Evolutionary conservation across 2,329 filamentous ascomycete genomes (phyloP).

Genomic region (Monosporascus sp.): DNA sequence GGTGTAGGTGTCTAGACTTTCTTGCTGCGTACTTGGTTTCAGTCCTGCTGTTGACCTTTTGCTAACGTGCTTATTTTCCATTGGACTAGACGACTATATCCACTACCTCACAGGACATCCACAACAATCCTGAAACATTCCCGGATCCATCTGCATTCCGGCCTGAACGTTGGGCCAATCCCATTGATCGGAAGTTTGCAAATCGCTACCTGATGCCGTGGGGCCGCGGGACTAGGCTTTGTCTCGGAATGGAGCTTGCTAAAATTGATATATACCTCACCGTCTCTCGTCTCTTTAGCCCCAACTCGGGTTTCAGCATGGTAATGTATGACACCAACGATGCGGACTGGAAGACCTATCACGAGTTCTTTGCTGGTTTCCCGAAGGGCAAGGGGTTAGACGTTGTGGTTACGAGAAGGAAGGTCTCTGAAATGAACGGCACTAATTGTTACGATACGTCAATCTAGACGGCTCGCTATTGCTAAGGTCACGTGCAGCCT

Average conservation of each 20-base stretch:
- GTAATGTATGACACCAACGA: conserved; percentile 10
- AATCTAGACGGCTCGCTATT: too few relatives aligned
- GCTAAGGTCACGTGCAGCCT: too few relatives aligned
- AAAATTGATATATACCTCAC: conserved; percentile 17
- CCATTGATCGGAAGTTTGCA: conserved; percentile 11
- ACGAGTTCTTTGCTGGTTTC: conserved; percentile 19
- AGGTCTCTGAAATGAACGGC: not conserved
- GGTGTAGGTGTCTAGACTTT: conserved; percentile 11
- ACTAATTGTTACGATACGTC: too few relatives aligned
- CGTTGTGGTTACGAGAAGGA: conserved; percentile 7
- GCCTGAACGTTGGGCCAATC: conserved; percentile 14
- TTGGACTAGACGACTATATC: conserved; percentile 15
- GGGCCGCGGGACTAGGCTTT: conserved; percentile 16
- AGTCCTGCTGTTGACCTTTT: not conserved
- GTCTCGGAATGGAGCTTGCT: conserved; percentile 18
- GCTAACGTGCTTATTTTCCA: not conserved
- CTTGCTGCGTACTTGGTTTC: not conserved
- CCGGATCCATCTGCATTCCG: conserved; percentile 8
- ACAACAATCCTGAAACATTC: conserved; percentile 15
- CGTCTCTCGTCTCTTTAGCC: conserved; percentile 18
- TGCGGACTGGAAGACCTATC: conserved; percentile 17
- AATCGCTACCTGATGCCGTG: conserved; percentile 17
- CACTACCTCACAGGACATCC: conserved; percentile 16
- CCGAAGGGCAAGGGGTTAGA: conserved; percentile 14
- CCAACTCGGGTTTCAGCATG: conserved; percentile 13